These are phyloP conservation scores for Entamoeba invadens DNA, from an alignment of 208 protist genomes.

Conservation along the genomic window DNA sequence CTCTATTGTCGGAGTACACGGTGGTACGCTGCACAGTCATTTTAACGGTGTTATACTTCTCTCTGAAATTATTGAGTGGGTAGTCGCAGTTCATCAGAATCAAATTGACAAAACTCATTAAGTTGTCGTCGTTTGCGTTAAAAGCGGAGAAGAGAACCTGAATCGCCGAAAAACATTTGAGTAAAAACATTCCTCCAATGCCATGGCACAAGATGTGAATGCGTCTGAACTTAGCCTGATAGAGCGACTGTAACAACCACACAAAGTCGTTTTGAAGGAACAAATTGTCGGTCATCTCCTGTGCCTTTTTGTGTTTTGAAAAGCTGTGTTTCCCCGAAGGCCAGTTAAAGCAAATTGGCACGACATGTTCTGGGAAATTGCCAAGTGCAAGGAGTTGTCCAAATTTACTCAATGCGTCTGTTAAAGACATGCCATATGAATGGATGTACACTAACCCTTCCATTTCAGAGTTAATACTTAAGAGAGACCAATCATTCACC, in stretches of 20 bases:
- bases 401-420: background rate
- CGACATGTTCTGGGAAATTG: background rate
- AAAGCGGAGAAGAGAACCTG: background rate
- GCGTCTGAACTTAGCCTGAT: background rate
- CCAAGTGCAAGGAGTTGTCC: background rate
- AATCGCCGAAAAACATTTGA: background rate
- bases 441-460: background rate
- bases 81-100: background rate
- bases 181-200: background rate
- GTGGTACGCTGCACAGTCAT: background rate
- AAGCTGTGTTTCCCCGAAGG: background rate
- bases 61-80: background rate
- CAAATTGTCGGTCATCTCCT: background rate
- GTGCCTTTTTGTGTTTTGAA: background rate
- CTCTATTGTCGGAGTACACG: background rate
- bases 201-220: background rate
- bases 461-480: background rate
- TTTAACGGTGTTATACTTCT: background rate
- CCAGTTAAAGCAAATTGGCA: background rate
- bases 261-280: background rate
- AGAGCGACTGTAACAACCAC: background rate
- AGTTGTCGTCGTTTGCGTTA: background rate
- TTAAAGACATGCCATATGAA: background rate
- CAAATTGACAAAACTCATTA: background rate
- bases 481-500: background rate